Conservation (phyloP, 2,329 filamentous ascomycete genomes). For the Sclerotiophoma versabilis region DNA sequence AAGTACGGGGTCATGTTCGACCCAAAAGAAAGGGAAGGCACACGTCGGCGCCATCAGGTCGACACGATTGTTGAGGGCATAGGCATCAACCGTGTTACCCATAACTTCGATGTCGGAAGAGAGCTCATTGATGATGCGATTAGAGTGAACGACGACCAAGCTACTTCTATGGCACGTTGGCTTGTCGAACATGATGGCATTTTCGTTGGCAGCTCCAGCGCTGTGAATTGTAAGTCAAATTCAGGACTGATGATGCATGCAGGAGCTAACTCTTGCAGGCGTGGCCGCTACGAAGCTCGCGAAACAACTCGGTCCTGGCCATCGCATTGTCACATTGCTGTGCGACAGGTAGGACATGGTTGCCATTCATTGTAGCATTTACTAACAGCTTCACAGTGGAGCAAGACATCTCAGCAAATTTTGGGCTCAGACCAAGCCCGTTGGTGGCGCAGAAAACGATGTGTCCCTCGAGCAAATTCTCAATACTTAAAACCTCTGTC, state of each 20-base stretch:
- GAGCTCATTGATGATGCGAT: conserved; percentile 91
- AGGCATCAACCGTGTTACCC: conserved; percentile 91
- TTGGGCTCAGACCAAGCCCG: conserved; percentile 75
- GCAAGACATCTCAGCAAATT: conserved; percentile 84
- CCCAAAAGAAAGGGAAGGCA: conserved; percentile 86
- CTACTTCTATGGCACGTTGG: conserved; percentile 93
- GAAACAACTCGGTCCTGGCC: conserved; percentile 66
- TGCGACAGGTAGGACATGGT: conserved; percentile 64
- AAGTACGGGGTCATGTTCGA: conserved; percentile 97
- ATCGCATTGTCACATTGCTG: conserved; percentile 78
- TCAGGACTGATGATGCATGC: not conserved
- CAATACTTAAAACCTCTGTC: conserved; percentile 41
- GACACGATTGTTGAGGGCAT: conserved; percentile 97
- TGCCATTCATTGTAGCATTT: not conserved
- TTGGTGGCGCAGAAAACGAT: conserved; percentile 60
- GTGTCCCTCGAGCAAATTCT: conserved; percentile 65
- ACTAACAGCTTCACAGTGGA: conserved; percentile 54
- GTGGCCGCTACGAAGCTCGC: conserved; percentile 77
- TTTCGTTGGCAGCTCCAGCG: conserved; percentile 91
- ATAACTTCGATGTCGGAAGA: conserved; percentile 87
- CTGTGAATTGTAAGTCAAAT: conserved; percentile 79
- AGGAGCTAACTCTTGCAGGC: conserved; percentile 38
- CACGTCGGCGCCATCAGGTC: conserved; percentile 85
- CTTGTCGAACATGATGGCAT: conserved; percentile 94
- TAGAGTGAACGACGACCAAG: conserved; percentile 86